Conservation (phyloP, 2,329 filamentous ascomycete species). For the Chaetomium sp. region DNA sequence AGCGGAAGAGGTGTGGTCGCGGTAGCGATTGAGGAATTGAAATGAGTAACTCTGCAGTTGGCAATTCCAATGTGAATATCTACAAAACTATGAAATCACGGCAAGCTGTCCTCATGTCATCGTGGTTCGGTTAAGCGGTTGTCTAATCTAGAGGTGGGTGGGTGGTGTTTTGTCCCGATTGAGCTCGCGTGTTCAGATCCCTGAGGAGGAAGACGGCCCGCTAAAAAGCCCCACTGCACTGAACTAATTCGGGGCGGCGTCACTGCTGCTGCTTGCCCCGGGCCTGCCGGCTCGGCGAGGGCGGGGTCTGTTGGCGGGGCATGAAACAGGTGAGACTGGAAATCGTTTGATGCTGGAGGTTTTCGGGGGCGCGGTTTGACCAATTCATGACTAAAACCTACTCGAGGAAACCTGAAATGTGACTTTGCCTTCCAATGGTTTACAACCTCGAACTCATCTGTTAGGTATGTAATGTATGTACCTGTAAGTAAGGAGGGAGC, state of each 20-base stretch:
- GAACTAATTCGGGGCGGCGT: conserved; percentile 2
- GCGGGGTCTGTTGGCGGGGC: conserved; percentile 22
- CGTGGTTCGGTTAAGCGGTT: not conserved
- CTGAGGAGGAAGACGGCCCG: not conserved
- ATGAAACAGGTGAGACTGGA: conserved; percentile 9
- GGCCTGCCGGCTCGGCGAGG: conserved; percentile 3
- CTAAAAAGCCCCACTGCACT: not conserved
- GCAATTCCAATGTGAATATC: not conserved
- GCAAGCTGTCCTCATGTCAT: not conserved
- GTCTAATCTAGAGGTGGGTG: no score
- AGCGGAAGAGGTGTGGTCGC: not conserved
- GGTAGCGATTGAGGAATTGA: not conserved
- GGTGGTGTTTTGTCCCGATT: not conserved
- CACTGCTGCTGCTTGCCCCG: not conserved
- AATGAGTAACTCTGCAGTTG: not conserved
- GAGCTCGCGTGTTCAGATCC: not conserved
- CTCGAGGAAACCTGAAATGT: not conserved
- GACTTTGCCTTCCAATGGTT: not conserved
- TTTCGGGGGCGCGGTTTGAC: not conserved
- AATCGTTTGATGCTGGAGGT: not conserved
- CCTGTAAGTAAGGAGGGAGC: not conserved
- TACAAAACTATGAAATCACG: not conserved
- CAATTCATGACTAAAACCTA: not conserved
- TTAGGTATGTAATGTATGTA: not conserved
- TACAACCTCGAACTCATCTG: not conserved